Evolutionary conservation across 176 grass and related monocot genomes (phyloP), one percentile per base, ranked within the genome.

Genomic region (Hordeum marinum): DNA sequence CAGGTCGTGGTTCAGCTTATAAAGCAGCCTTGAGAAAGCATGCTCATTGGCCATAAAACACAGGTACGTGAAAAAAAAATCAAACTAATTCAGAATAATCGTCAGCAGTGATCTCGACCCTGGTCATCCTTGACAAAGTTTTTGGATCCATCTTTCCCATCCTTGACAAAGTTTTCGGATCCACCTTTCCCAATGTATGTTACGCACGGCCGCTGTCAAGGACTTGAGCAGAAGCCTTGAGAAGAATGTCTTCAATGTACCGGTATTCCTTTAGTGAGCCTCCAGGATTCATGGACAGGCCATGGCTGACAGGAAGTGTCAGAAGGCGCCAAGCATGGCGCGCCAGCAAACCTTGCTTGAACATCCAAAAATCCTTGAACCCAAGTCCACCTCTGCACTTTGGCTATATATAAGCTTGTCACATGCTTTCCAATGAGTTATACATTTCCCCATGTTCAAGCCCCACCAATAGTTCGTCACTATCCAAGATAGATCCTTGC

Each of bases 101-200:
- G 34, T 35, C 34, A 35, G 34, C 34, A 11, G 77, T 24, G 81
- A 84, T 74, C 43, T 3, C 84, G 88, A 36, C 77, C 87, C 68
- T 89, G 86, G 20, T 90, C 90, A 79, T 95, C 93, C 85, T 90
- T 95, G 84, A 95, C 93, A 95, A 35, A 35, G 34, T 35, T 35
- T 35, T 35, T 4, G 34, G 34, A 35, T 35, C 34, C 34, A 35
- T 5, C 34, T 35, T 35, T 35, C 34, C 34, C 34, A 35, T 35
- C 92, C 88, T 95, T 95, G 65, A 95, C 93, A 25, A 95, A 95
- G 80, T 95, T 95, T 40, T 85, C 90, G 9, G 93, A 95, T 15
- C 93, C 93, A 32, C 90, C 32, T 36, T 89, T 95, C 31, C 93
- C 93, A 24, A 95, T 86, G n/a, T 95, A 95, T 1, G 93, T 90